Evolutionary conservation across 345 rosid genomes (phyloP), one percentile per base, ranked within the genome.

Genomic region (Crucihimalaya himalaica): DNA sequence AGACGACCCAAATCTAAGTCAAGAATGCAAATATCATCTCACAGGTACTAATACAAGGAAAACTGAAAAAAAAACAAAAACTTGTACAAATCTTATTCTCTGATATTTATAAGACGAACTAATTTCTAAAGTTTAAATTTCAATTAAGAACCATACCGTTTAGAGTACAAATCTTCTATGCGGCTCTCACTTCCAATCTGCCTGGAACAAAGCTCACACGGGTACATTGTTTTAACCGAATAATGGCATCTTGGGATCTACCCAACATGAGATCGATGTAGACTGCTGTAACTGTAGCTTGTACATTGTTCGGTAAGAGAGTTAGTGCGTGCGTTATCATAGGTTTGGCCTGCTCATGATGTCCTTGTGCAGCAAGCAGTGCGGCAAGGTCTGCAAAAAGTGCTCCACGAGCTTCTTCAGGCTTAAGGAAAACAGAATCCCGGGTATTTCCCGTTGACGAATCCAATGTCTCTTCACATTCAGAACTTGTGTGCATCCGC

Each of bases 351-450:
- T 71, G 82, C 55, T 89, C 87, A 15, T 86, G 72, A 51, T 89
- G 94, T 29, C 98, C 98, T 76, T 92, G 90, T 46, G 84, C 60
- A 16, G 98, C 98, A 45, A 48, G 81, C 74, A 82, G 72, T 0
- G 84, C 80, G 2, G 97, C 96, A 42, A 96, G 85, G 86, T 96
- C 84, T 43, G 88, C 86, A 27, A 85, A 96, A 37, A 96, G 93
- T 39, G 79, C 74, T 61, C 96, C 99, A 3, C 88, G 87, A 45
- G 99, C 98, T 84, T 88, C 98, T 73, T 84, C 93, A 5, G 99
- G 99, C 72, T 84, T 90, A 10, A 86, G 90, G 76, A 83, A 83
- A 71, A 59, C 59, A 16, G 81, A 52, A 47, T 81, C 80, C 42
- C 66, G 85, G 13, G 73, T 3, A 20, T 51, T 66, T 40, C 73